Percentiles rank a stretch among this genome's conserved stretches.
These are phyloP conservation scores for Solanum sparsipilum DNA, from an alignment of 257 asterid species.

Conservation along the genomic window DNA sequence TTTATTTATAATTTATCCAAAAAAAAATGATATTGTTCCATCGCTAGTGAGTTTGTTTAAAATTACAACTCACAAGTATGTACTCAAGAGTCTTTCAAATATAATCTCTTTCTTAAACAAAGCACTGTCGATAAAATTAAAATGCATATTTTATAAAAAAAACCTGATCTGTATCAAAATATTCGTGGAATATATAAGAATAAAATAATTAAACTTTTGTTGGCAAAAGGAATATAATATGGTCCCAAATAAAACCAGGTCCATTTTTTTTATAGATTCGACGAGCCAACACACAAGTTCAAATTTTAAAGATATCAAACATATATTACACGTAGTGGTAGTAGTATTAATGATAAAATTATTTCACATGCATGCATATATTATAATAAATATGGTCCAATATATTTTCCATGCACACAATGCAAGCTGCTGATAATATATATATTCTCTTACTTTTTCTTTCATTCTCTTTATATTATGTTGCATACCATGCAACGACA, in stretches of 20 bases:
- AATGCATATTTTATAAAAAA: neutral
- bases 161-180: neutral
- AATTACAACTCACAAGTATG: neutral
- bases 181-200: neutral
- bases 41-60: neutral
- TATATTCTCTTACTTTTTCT: neutral
- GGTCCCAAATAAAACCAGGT: neutral
- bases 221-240: neutral
- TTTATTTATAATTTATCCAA: no score
- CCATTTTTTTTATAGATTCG: neutral
- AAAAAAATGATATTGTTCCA: no score
- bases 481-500: conserved; percentile 16
- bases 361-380: neutral
- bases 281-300: conserved; percentile 4
- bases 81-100: neutral
- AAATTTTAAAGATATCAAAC: conserved; percentile 3
- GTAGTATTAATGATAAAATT: neutral
- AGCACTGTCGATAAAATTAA: neutral
- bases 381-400: neutral
- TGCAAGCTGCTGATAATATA: neutral
- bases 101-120: neutral
- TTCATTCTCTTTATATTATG: neutral
- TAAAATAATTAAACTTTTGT: neutral
- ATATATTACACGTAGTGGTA: neutral
- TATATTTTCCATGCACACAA: neutral